A percentile compares a stretch with the other conserved stretches of the same genome.
These are phyloP conservation scores for Ambrosiella xylebori DNA, from an alignment of 2,329 filamentous ascomycete species.

Conservation along the genomic window DNA sequence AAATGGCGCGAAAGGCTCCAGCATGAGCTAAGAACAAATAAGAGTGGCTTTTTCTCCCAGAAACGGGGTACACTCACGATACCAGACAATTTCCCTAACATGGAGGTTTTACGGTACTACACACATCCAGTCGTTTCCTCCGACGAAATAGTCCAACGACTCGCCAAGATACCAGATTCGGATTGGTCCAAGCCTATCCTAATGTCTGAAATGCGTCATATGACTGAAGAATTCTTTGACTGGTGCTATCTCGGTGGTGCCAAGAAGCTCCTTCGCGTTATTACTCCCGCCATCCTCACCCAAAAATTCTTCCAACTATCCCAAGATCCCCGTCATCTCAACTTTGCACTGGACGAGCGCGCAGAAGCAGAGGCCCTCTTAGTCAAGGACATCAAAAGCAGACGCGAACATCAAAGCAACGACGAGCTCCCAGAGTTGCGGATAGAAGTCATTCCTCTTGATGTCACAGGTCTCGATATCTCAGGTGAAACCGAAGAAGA, in stretches of 20 bases:
- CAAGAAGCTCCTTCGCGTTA: conserved; percentile 63
- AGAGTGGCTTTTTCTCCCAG: conserved; percentile 60
- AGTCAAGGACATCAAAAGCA: conserved; percentile 49
- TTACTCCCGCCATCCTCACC: conserved; percentile 60
- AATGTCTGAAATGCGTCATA: conserved; percentile 49
- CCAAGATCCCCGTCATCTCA: not conserved
- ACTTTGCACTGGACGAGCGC: conserved; percentile 17
- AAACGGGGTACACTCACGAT: conserved; percentile 59
- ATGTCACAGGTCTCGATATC: conserved; percentile 64
- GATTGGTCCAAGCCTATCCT: conserved; percentile 49
- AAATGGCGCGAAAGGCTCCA: conserved; percentile 57
- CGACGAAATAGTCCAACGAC: conserved; percentile 33
- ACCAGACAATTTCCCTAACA: conserved; percentile 65
- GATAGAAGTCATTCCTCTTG: conserved; percentile 56
- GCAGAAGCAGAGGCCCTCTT: conserved; percentile 33
- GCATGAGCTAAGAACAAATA: conserved; percentile 68
- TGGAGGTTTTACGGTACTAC: conserved; percentile 69
- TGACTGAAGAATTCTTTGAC: conserved; percentile 65
- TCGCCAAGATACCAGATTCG: conserved; percentile 30
- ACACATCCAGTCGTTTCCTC: conserved; percentile 70
- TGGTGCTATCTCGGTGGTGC: conserved; percentile 69
- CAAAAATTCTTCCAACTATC: conserved; percentile 31
- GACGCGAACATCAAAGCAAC: conserved; percentile 52
- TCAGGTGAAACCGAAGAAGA: conserved; percentile 38
- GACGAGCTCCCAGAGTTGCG: conserved; percentile 64